Evolutionary conservation across 441 rosid species (phyloP), one percentile per base, ranked within the genome.

Genomic region (Macaranga tanarius): DNA sequence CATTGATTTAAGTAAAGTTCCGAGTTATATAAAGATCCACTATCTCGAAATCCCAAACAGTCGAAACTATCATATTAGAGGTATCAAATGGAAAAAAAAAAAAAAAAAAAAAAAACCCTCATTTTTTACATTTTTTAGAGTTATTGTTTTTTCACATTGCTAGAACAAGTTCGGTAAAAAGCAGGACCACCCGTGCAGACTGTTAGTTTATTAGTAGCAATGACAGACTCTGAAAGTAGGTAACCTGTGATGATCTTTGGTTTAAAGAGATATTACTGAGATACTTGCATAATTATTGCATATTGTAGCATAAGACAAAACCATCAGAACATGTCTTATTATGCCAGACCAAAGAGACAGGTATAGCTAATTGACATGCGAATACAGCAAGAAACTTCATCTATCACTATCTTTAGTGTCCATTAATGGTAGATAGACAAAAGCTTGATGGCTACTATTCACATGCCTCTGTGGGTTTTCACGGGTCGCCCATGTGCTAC

Each of bases 401-500:
- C 82, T 25, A 63, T 80, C 85, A 22, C 70, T 56, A 52, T 77
- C 84, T 71, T 52, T 48, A 50, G 17, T 77, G 77, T 74, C 75
- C 70, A 62, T 55, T 38, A 57, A 55, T 64, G 57, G 79, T 51
- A 17, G 60, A 59, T 60, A 45, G 77, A 77, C 73, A 71, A 73
- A 73, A 77, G 47, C 77, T 78, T 72, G 74, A 77, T 72, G 78
- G 70, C 48, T 62, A 51, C 78, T 40, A 51, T 73, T 78, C 84
- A 79, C 83, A 76, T 82, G 84, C 78, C 45, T 40, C 8, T 72
- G 79, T 59, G 70, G 55, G 23, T 40, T 56, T 75, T 80, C 77
- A 61, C 56, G 74, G 71, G 73, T 44, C 71, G 58, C 83, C 84
- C 87, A 87, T 85, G 84, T 81, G 86, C 80, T 74, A 11, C 68